Conservation (phyloP, 192 early-diverging fungal species). For the Gamsiella multidivaricata region DNA sequence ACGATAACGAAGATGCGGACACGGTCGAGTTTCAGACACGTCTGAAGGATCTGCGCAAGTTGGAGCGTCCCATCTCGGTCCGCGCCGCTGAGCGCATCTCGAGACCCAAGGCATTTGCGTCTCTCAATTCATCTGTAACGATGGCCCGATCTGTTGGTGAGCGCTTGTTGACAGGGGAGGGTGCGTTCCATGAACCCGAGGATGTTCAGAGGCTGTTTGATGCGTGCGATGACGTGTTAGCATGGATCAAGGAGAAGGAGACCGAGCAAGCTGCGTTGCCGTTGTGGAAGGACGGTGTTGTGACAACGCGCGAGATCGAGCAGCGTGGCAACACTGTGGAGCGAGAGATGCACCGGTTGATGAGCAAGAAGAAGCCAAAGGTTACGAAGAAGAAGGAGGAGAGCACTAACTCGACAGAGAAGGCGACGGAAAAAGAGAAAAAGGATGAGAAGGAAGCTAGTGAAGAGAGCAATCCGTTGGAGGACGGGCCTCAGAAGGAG, state of each 20-base stretch:
- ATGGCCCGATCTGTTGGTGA: constrained; percentile 55
- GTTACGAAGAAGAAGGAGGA: constrained; percentile 55
- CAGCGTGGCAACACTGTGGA: constrained; percentile 61
- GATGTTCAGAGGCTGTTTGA: constrained; percentile 65
- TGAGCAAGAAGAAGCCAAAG: constrained; percentile 71
- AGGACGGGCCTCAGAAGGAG: constrained; percentile 28
- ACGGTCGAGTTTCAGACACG: constrained; percentile 65
- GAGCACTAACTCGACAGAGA: constrained; percentile 32
- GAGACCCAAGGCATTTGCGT: constrained; percentile 58
- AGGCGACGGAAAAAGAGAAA: background rate
- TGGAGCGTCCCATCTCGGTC: constrained; percentile 61
- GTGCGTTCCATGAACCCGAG: constrained; percentile 63
- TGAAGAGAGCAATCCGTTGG: constrained; percentile 32
- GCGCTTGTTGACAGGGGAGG: constrained; percentile 63
- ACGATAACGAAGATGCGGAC: constrained; percentile 81
- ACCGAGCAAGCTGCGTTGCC: constrained; percentile 68
- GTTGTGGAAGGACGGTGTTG: constrained; percentile 71
- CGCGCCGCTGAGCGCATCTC: constrained; percentile 59
- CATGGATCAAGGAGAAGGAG: constrained; percentile 75
- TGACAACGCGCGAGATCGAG: constrained; percentile 68
- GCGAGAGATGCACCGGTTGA: constrained; percentile 62
- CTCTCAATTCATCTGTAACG: constrained; percentile 45
- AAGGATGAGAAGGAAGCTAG: constrained; percentile 9
- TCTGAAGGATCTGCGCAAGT: constrained; percentile 56
- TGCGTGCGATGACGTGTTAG: constrained; percentile 64